Percentiles rank a stretch among this genome's conserved stretches.
phyloP scores from a whole-genome alignment of 2,329 filamentous ascomycete genomes.

The Paraphaeosphaeria minitans region DNA sequence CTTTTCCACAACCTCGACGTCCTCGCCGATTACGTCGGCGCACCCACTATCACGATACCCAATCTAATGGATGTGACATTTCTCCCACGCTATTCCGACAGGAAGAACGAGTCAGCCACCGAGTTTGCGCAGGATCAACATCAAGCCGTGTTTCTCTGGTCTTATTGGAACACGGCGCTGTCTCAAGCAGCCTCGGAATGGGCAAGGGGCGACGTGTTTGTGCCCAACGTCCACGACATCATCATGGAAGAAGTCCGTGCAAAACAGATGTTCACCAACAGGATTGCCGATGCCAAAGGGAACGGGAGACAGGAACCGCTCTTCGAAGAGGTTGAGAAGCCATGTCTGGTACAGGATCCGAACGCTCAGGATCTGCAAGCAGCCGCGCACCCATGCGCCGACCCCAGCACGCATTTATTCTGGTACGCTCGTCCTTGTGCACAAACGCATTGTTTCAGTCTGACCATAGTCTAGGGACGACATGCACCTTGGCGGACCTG shows the following conservation, averaged over 20 bases:
- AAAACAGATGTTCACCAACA: slow-evolving; percentile 38
- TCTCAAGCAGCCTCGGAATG: slow-evolving; percentile 35
- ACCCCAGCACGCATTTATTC: slow-evolving; percentile 41
- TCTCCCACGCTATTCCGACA: slow-evolving; percentile 39
- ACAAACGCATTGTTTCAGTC: slow-evolving; percentile 41
- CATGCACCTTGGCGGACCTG: slow-evolving; percentile 40
- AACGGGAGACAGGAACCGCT: slow-evolving; percentile 37
- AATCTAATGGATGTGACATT: slow-evolving; percentile 44
- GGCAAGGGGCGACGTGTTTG: slow-evolving; percentile 37
- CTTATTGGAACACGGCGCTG: slow-evolving; percentile 45
- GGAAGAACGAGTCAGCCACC: slow-evolving; percentile 26
- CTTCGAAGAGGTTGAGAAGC: slow-evolving; percentile 41
- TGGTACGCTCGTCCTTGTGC: slow-evolving; percentile 33
- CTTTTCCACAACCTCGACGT: slow-evolving; percentile 43
- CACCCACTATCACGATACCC: slow-evolving; percentile 37
- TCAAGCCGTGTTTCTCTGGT: slow-evolving; percentile 37
- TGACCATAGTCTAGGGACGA: slow-evolving; percentile 42
- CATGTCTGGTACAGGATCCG: slow-evolving; percentile 33
- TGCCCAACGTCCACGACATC: slow-evolving; percentile 42
- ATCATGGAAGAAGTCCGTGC: slow-evolving; percentile 42
- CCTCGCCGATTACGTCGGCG: slow-evolving; percentile 32
- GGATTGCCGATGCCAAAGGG: slow-evolving; percentile 40
- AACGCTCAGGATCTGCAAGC: slow-evolving; percentile 28
- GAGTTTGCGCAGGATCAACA: slow-evolving; percentile 42
- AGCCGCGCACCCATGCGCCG: slow-evolving; percentile 38